Evolutionary conservation across 1,284 basidiomycete species (phyloP).

Genomic region (Marasmius tenuissimus): DNA sequence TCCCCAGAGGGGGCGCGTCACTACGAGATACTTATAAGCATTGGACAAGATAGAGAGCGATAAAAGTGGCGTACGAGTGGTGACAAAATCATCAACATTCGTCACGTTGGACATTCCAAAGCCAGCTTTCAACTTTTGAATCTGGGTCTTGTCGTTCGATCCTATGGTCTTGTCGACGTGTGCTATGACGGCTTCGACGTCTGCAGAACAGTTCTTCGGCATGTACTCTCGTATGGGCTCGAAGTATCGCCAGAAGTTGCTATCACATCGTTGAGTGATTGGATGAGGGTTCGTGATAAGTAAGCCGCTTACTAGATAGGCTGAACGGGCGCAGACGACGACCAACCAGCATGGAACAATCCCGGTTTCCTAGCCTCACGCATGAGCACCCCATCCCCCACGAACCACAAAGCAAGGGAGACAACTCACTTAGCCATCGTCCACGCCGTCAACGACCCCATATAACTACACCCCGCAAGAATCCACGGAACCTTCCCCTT

Average conservation of each 20-base stretch:
- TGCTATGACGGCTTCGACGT: slow-evolving; percentile 63
- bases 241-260: slow-evolving; percentile 71
- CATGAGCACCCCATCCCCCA: slow-evolving; percentile 20
- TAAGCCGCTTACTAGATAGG: slow-evolving; percentile 51
- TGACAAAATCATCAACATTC: slow-evolving; percentile 67
- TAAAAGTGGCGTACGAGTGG: slow-evolving; percentile 14
- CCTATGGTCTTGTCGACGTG: slow-evolving; percentile 61
- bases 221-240: slow-evolving; percentile 70
- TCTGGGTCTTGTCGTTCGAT: slow-evolving; percentile 40
- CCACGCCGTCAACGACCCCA: slow-evolving; percentile 67
- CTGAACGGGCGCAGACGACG: slow-evolving; percentile 72
- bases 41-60: background rate
- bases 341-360: slow-evolving; percentile 67
- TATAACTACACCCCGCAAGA: slow-evolving; percentile 28
- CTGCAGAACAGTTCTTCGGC: slow-evolving; percentile 73
- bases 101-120: slow-evolving; percentile 59
- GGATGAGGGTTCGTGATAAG: background rate
- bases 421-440: slow-evolving; percentile 64
- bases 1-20: slow-evolving; percentile 60
- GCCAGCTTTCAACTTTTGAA: slow-evolving; percentile 49
- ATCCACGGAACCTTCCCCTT: slow-evolving; percentile 65
- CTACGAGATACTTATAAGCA: slow-evolving; percentile 14
- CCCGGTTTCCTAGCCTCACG: slow-evolving; percentile 52
- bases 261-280: slow-evolving; percentile 19
- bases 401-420: background rate